Evolutionary conservation across 208 protist genomes (phyloP).

Genomic region (Trypanosoma grayi): DNA sequence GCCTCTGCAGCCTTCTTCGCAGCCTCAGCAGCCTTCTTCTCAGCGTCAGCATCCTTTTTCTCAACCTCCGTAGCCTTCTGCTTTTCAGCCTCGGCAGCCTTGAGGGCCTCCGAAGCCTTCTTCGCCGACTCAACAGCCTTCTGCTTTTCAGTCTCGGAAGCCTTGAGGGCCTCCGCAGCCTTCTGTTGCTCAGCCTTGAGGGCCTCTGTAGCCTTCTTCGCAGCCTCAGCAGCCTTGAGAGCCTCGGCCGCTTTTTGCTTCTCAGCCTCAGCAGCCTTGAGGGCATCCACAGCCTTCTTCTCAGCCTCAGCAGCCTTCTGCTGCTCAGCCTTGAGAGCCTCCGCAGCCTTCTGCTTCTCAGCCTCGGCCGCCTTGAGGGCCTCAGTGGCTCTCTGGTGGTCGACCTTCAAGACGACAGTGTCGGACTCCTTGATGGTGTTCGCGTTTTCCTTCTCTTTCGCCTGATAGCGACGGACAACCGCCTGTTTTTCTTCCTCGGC

Average conservation of each 20-base stretch:
- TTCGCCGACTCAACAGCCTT: slow-evolving; percentile 2
- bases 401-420: no score
- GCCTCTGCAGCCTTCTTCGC: neutral
- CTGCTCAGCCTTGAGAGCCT: slow-evolving; percentile 17
- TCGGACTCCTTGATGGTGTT: neutral
- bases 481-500: neutral
- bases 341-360: slow-evolving; percentile 1
- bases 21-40: neutral
- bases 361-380: slow-evolving; percentile 1
- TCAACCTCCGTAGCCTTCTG: slow-evolving; percentile 1
- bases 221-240: slow-evolving; percentile 4
- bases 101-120: neutral
- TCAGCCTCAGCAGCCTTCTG: neutral
- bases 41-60: neutral
- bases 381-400: neutral
- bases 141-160: neutral
- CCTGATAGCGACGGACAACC: no score
- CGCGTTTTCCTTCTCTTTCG: neutral
- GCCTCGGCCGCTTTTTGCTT: slow-evolving; percentile 4
- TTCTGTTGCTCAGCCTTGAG: neutral
- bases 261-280: slow-evolving; percentile 12
- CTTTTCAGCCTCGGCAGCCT: neutral
- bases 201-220: slow-evolving; percentile 4
- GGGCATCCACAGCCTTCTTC: neutral
- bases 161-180: slow-evolving; percentile 6